Conservation (phyloP, 495 filamentous ascomycete genomes). For the Aspergillus taichungensis region DNA sequence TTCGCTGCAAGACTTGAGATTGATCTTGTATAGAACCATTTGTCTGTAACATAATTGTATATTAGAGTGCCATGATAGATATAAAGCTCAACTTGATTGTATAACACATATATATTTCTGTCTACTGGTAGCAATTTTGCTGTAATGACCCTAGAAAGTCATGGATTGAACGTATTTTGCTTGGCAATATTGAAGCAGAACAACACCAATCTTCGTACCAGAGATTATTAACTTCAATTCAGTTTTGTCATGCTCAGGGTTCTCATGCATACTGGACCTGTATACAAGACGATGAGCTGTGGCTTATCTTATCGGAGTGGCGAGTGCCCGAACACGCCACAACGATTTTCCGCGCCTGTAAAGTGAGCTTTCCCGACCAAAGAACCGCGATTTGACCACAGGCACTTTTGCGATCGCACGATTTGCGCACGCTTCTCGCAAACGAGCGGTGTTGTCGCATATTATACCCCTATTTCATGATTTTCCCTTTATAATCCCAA, state of each 20-base stretch:
- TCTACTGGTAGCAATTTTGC: too few species aligned
- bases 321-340: conserved; percentile 20
- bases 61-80: background rate
- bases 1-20: background rate
- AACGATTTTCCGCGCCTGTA: conserved; percentile 34
- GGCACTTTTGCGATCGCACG: conserved; percentile 3
- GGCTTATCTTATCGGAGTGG: conserved; percentile 38
- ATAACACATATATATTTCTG: too few species aligned
- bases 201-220: too few species aligned
- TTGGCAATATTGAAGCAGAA: too few species aligned
- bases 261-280: too few species aligned
- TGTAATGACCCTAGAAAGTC: too few species aligned
- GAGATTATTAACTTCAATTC: too few species aligned
- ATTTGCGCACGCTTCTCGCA: conserved; percentile 10
- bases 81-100: too few species aligned
- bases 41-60: conserved; percentile 1
- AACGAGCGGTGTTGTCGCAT: background rate
- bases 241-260: too few species aligned
- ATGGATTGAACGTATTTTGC: too few species aligned
- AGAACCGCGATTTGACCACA: background rate
- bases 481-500: background rate
- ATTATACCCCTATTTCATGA: background rate
- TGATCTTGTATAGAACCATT: background rate
- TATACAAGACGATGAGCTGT: background rate
- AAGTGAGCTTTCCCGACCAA: conserved; percentile 14